Base-by-base conservation (phyloP, 2,329 filamentous ascomycete species). In the Bertia moriformis region DNA sequence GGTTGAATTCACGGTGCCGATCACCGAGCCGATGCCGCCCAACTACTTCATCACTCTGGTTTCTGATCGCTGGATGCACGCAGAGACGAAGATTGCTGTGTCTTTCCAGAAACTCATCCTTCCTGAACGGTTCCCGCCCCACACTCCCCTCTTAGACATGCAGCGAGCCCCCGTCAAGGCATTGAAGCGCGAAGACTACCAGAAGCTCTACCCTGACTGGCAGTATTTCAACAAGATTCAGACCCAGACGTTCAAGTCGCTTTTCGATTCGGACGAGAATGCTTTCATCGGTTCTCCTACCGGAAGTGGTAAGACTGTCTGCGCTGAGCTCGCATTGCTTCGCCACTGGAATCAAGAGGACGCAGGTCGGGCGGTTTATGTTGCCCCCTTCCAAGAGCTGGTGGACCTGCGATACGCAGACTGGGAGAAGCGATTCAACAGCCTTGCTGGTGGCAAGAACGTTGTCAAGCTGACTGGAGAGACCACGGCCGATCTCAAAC, bases 31-130 rank as follows among this genome's bases (percentile, higher is more conserved):
- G 0, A 93, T 96, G 83, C 91, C 91, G 13, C 91, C 93, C 0
- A 93, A 98, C 58, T 98, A 98, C 63, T 98, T 98, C 61, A 86
- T 98, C 50, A 91, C 87, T 0, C 74, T 98, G 29, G 64, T 95
- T 15, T 96, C 89, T 3, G 91, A 98, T 57, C 73, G 91, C 48
- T 98, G 91, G 91, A 95, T 98, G 86, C 86, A 94, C 55, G 86
- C 89, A 1, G 88, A 98, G 62, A 94, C 88, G 1, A 87, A 88
- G 54, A 66, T 98, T 40, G 82, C 89, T 0, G 82, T 98, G 2
- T 89, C 88, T 1, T 96, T 98, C 64, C 83, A 93, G 56, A 95
- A 95, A 56, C 69, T 98, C 19, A 83, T 94, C 33, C 69, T 98
- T 4, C 91, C 91, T 0, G 89, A 95, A 57, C 91, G 91, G 52